A percentile compares a stretch with the other conserved stretches of the same genome.
phyloP scores from a whole-genome alignment of 257 asterid species.

The Catharanthus roseus region DNA sequence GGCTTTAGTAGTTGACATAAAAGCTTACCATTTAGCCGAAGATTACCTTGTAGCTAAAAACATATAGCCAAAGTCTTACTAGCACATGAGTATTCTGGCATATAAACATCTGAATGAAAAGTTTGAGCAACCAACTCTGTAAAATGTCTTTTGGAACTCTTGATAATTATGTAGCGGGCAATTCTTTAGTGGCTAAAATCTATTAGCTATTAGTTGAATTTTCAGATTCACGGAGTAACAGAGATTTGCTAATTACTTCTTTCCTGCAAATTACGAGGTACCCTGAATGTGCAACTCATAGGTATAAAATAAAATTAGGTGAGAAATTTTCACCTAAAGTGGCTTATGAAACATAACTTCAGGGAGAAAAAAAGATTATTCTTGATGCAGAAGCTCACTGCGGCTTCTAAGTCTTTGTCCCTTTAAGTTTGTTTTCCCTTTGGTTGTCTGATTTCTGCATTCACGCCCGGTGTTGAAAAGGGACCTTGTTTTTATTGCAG shows the following conservation, averaged over 20 bases:
- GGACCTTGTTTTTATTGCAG: not conserved
- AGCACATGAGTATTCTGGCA: not conserved
- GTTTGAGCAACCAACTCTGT: not conserved
- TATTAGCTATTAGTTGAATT: not conserved
- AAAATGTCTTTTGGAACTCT: not conserved
- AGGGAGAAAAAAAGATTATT: not conserved
- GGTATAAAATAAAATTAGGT: not conserved
- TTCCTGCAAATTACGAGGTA: not conserved
- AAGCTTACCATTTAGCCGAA: not conserved
- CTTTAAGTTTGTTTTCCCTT: not conserved
- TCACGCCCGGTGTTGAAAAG: not conserved
- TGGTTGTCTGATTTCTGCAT: not conserved
- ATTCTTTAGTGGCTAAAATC: not conserved
- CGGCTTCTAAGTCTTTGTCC: not conserved
- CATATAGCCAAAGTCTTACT: not conserved
- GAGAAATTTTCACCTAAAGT: not conserved
- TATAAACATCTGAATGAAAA: not conserved
- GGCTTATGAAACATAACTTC: not conserved
- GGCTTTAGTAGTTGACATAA: not conserved
- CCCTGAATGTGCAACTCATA: not conserved
- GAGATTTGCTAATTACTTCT: not conserved
- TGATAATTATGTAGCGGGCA: not conserved
- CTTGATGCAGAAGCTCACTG: not conserved
- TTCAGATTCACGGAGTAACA: not conserved
- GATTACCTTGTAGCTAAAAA: not conserved